Percentiles rank a stretch among this genome's conserved stretches.
phyloP scores from a whole-genome alignment of 148 eudicot species.

The Agrostemma githago region DNA sequence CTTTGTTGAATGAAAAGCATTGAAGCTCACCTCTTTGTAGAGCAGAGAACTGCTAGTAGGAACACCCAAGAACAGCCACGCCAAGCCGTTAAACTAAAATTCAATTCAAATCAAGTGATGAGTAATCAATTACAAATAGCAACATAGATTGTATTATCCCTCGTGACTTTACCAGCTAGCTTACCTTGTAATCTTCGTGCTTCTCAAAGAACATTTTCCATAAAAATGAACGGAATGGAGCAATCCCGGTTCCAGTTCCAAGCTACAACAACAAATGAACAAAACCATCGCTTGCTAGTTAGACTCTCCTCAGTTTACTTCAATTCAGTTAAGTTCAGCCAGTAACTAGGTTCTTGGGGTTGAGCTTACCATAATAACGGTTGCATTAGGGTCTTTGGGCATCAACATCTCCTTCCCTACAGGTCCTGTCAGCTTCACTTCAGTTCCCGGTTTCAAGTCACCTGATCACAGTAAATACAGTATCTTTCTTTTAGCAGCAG shows the following conservation, averaged over 20 bases:
- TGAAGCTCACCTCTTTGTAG: constrained; percentile 75
- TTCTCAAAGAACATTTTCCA: constrained; percentile 99
- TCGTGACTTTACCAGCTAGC: not conserved
- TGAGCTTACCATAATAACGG: constrained; percentile 64
- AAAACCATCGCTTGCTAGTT: too few species aligned
- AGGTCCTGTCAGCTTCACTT: constrained; percentile 88
- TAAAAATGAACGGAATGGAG: constrained; percentile 94
- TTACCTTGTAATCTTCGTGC: constrained; percentile 91
- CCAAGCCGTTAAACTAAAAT: constrained; percentile 83
- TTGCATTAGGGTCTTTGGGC: constrained; percentile 96
- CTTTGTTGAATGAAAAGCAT: not conserved
- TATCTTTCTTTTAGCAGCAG: not conserved
- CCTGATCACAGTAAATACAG: constrained; percentile 45
- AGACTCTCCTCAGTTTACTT: too few species aligned
- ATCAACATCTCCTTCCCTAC: constrained; percentile 99
- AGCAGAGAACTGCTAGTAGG: constrained; percentile 92
- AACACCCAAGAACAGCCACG: constrained; percentile 99
- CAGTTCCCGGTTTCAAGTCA: constrained; percentile 88
- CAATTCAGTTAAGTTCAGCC: too few species aligned
- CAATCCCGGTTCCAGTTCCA: constrained; percentile 98
- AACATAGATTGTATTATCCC: not conserved
- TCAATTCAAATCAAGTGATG: not conserved
- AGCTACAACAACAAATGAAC: constrained; percentile 44
- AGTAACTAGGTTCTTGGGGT: too few species aligned
- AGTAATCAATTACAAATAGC: not conserved